These are phyloP conservation scores for Cymbopogon flexuosus DNA, from an alignment of 202 grass and related monocot species.

Conservation along the genomic window DNA sequence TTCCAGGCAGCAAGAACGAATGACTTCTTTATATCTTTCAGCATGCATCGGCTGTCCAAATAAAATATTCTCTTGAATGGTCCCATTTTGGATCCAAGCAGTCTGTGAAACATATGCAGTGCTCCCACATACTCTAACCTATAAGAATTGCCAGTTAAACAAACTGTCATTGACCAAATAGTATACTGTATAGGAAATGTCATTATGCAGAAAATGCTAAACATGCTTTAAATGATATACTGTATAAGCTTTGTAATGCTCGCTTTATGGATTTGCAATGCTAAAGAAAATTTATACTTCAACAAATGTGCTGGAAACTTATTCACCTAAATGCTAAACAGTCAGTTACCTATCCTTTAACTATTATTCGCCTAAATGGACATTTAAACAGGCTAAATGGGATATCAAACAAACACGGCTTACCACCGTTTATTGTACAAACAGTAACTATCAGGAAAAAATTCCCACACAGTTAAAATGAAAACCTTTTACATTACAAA, in stretches of 20 bases:
- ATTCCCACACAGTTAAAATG: neutral
- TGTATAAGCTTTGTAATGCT: neutral
- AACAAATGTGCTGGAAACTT: neutral
- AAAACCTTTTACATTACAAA: neutral
- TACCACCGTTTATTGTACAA: neutral
- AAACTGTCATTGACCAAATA: neutral
- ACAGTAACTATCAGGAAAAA: neutral
- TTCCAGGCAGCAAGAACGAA: conserved; percentile 48
- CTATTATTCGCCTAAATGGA: neutral
- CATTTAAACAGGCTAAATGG: neutral
- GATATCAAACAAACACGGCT: neutral
- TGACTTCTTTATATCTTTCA: conserved; percentile 47
- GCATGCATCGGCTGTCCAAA: conserved; percentile 45
- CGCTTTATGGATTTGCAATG: neutral
- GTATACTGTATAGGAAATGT: neutral
- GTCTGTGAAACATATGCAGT: conserved; percentile 67
- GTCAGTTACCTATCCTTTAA: neutral
- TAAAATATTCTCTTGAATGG: conserved; percentile 60
- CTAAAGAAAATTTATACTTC: neutral
- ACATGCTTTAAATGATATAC: neutral
- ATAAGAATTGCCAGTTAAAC: neutral
- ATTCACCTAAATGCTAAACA: neutral
- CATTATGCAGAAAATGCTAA: neutral
- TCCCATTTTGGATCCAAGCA: conserved; percentile 67
- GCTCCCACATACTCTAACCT: conserved; percentile 53